These are phyloP conservation scores for Globisporangium paroecandrum DNA, from an alignment of 352 stramenopile genomes.

Conservation along the genomic window DNA sequence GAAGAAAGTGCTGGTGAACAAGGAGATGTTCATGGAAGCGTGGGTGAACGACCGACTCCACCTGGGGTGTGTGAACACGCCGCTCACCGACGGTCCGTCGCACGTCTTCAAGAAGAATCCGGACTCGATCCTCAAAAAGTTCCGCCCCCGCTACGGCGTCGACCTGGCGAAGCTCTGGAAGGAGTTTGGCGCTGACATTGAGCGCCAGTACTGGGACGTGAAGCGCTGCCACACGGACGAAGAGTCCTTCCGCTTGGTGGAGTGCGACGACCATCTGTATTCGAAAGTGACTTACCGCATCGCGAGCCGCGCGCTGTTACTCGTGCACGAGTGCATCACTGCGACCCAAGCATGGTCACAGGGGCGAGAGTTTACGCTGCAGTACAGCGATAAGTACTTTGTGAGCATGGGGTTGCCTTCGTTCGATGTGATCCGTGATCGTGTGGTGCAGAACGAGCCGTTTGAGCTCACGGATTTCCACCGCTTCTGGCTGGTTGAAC, in stretches of 20 bases:
- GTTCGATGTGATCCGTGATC: slow-evolving; percentile 1
- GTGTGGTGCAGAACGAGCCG: not conserved
- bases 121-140: slow-evolving; percentile 10
- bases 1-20: slow-evolving; percentile 5
- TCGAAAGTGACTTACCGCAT: slow-evolving; percentile 1
- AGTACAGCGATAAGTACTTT: slow-evolving; percentile 8
- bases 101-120: slow-evolving; percentile 8
- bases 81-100: not conserved
- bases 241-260: not conserved
- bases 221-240: slow-evolving; percentile 1
- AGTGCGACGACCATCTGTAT: slow-evolving; percentile 5
- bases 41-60: slow-evolving; percentile 1
- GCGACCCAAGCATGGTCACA: not conserved
- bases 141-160: not conserved
- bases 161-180: slow-evolving; percentile 7
- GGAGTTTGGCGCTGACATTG: not conserved
- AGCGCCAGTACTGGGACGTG: slow-evolving; percentile 9
- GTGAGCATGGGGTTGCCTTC: slow-evolving; percentile 1
- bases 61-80: not conserved
- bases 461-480: slow-evolving; percentile 9
- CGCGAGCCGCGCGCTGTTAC: slow-evolving; percentile 3
- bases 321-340: slow-evolving; percentile 1
- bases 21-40: slow-evolving; percentile 7
- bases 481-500: slow-evolving; percentile 1
- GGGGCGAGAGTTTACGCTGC: not conserved